Evolutionary conservation across 2,329 filamentous ascomycete species (phyloP).

Genomic region (Ascochyta viciae-villosae): DNA sequence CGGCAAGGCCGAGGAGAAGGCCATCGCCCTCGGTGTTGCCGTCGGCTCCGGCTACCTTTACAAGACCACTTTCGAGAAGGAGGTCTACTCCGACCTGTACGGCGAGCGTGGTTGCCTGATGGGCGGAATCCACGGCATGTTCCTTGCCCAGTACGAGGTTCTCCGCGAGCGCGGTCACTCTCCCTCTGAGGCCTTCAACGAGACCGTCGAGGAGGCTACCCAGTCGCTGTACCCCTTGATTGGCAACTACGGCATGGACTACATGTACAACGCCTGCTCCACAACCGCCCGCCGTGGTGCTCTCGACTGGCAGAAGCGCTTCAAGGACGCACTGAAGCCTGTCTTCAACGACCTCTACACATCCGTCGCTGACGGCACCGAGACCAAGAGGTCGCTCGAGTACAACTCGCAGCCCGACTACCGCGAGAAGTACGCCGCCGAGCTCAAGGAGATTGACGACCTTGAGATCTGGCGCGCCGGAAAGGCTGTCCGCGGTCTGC

Average conservation of each 20-base stretch:
- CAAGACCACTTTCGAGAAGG: conserved; percentile 99
- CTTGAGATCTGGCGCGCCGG: conserved; percentile 99
- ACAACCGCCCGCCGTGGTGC: conserved; percentile 97
- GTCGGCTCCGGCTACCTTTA: conserved; percentile 98
- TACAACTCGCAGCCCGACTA: conserved; percentile 97
- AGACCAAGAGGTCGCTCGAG: conserved; percentile 95
- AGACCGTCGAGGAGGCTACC: conserved; percentile 99
- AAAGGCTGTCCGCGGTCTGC: conserved; percentile 80
- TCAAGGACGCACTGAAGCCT: conserved; percentile 98
- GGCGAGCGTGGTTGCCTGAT: conserved; percentile 99
- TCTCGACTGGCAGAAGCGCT: conserved; percentile 96
- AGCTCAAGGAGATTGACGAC: conserved; percentile 98
- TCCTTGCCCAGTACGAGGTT: conserved; percentile 99
- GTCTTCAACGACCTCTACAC: conserved; percentile 98
- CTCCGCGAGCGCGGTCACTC: conserved; percentile 98
- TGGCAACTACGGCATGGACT: conserved; percentile 98
- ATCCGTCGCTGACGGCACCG: conserved; percentile 85
- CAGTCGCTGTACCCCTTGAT: conserved; percentile 98
- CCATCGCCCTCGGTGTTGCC: conserved; percentile 93
- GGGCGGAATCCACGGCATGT: conserved; percentile 99
- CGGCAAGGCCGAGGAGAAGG: conserved; percentile 98
- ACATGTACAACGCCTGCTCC: conserved; percentile 99
- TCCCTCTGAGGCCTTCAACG: conserved; percentile 99
- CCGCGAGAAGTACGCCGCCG: conserved; percentile 94
- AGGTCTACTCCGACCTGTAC: conserved; percentile 99